These are phyloP conservation scores for Beta corolliflora DNA, from an alignment of 179 eudicot species.

Conservation along the genomic window DNA sequence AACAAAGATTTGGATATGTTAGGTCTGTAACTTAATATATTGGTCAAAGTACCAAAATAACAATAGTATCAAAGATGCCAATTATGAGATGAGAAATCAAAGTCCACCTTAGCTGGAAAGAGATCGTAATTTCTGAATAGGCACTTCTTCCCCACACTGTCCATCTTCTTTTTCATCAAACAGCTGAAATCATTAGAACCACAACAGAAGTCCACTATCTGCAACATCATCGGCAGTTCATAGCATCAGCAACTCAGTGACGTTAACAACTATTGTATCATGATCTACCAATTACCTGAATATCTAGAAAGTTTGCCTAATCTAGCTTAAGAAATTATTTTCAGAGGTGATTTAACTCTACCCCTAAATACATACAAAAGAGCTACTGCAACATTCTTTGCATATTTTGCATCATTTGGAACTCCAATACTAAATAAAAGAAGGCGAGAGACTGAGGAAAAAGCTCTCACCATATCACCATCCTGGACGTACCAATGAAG, in stretches of 20 bases:
- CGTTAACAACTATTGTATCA: background rate
- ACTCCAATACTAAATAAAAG: background rate
- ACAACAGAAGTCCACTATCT: slow-evolving; percentile 85
- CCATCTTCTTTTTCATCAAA: slow-evolving; percentile 62
- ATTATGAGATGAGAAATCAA: slow-evolving; percentile 1
- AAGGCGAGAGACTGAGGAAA: slow-evolving; percentile 11
- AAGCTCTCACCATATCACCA: slow-evolving; percentile 60
- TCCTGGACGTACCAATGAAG: slow-evolving; percentile 66
- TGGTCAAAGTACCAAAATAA: background rate
- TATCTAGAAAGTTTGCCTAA: background rate
- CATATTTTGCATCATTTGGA: slow-evolving; percentile 6
- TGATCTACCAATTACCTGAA: background rate
- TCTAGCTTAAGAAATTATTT: slow-evolving; percentile 2
- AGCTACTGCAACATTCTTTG: slow-evolving; percentile 6
- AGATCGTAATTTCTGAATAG: slow-evolving; percentile 59
- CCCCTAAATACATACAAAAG: slow-evolving; percentile 6
- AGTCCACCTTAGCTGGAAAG: slow-evolving; percentile 58
- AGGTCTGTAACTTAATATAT: background rate
- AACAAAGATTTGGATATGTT: background rate
- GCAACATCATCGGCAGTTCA: slow-evolving; percentile 19
- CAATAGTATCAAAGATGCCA: background rate
- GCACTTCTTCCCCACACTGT: slow-evolving; percentile 60
- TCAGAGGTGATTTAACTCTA: background rate
- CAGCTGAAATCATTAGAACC: slow-evolving; percentile 80
- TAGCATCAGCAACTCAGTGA: background rate